These are phyloP conservation scores for Pluteus cervinus DNA, from an alignment of 768 basidiomycete species.

Conservation along the genomic window DNA sequence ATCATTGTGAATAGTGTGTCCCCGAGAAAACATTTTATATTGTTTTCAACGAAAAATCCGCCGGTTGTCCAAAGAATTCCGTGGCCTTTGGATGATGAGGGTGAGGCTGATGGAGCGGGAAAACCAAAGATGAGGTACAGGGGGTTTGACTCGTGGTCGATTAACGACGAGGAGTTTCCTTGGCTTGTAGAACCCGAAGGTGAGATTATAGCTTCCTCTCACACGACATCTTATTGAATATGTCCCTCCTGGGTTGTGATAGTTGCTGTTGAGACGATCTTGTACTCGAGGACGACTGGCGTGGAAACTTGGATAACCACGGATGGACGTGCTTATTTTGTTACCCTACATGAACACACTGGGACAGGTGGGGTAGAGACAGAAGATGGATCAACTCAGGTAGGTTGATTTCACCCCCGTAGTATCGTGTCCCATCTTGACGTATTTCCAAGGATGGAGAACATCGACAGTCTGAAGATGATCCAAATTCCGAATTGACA, in stretches of 20 bases:
- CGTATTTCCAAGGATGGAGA: no score
- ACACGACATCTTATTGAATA: neutral
- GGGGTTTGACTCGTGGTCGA: conserved; percentile 67
- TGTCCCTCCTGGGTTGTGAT: neutral
- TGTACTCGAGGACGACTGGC: conserved; percentile 48
- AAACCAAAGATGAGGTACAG: conserved; percentile 24
- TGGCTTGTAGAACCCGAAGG: conserved; percentile 77
- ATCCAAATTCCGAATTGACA: conserved; percentile 14
- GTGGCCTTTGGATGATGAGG: conserved; percentile 57
- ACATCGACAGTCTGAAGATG: neutral
- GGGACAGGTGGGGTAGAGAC: conserved; percentile 14
- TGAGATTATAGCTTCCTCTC: conserved; percentile 21
- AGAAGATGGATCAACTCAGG: conserved; percentile 16
- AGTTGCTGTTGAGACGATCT: conserved; percentile 69
- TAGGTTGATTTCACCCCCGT: no score
- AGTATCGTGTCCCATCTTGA: no score
- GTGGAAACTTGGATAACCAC: conserved; percentile 83
- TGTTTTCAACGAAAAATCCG: conserved; percentile 72
- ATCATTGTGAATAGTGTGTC: conserved; percentile 49
- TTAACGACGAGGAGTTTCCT: conserved; percentile 58
- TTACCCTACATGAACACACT: conserved; percentile 47
- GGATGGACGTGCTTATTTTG: conserved; percentile 79
- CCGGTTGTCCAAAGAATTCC: conserved; percentile 79
- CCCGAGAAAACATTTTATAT: conserved; percentile 59
- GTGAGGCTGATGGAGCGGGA: conserved; percentile 27